Conservation (phyloP, 2,329 filamentous ascomycete genomes). For the Nigrospora sphaerica region DNA sequence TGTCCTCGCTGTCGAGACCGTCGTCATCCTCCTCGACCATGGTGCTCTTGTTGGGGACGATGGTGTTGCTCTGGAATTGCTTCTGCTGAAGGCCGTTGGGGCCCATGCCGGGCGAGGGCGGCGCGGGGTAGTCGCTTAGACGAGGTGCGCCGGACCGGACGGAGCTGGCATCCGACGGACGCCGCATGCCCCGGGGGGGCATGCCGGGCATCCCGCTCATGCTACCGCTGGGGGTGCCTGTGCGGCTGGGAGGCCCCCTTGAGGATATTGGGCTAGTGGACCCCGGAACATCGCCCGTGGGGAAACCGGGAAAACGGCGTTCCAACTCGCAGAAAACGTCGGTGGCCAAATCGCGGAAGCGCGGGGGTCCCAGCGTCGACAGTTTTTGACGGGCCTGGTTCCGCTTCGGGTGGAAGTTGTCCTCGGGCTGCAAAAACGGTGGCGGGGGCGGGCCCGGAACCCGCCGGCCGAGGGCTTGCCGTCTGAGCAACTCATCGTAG, state of each 20-base stretch:
- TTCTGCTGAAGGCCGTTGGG: conserved; percentile 72
- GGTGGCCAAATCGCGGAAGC: conserved; percentile 87
- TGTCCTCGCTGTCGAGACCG: conserved; percentile 47
- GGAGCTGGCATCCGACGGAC: conserved; percentile 57
- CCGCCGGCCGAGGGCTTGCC: conserved; percentile 61
- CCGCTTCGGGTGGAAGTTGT: conserved; percentile 89
- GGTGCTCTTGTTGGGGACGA: conserved; percentile 95
- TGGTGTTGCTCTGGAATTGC: conserved; percentile 90
- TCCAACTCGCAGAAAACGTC: conserved; percentile 96
- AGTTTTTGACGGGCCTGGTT: conserved; percentile 97
- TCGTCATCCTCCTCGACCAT: conserved; percentile 96
- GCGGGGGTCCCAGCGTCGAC: conserved; percentile 75
- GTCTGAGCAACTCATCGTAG: conserved; percentile 85
- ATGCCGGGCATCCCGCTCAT: conserved; percentile 28
- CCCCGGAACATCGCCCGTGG: conserved; percentile 60
- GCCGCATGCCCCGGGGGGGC: conserved; percentile 43
- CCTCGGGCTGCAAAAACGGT: conserved; percentile 72
- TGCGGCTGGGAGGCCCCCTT: conserved; percentile 52
- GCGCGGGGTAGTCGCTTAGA: conserved; percentile 42
- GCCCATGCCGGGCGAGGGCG: conserved; percentile 50
- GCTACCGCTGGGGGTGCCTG: conserved; percentile 57
- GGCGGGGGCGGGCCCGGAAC: conserved; percentile 52
- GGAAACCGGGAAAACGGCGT: conserved; percentile 78
- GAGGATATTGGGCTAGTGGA: conserved; percentile 62
- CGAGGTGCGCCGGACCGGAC: conserved; percentile 35